Evolutionary conservation across 108 stramenopile genomes (phyloP).

Genomic region (Chaetoceros muelleri): DNA sequence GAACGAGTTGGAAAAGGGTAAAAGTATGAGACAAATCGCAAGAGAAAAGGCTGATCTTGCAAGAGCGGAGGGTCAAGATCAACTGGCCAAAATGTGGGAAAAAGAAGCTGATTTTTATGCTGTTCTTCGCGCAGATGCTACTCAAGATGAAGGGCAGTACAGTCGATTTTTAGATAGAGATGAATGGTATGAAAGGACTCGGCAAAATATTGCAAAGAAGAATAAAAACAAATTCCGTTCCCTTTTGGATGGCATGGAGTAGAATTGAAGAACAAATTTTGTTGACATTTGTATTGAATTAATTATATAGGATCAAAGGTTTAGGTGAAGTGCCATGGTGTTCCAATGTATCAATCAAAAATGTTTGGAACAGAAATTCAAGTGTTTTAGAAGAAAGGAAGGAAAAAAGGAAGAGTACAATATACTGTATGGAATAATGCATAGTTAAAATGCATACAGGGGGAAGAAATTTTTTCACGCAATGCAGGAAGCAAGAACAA

Average conservation of each 20-base stretch:
- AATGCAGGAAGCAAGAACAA: no score
- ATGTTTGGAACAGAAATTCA: no score
- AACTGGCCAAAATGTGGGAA: conserved; percentile 36
- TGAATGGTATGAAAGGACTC: conserved; percentile 84
- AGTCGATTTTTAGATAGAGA: conserved; percentile 76
- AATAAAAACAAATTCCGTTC: conserved; percentile 53
- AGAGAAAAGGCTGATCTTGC: conserved; percentile 47
- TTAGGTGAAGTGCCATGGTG: no score
- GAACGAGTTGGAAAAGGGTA: conserved; percentile 30
- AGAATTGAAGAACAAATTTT: no score
- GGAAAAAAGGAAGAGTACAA: no score
- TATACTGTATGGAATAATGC: no score
- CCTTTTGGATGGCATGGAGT: conserved; percentile 63
- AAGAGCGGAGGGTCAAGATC: conserved; percentile 42
- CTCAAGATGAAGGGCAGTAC: conserved; percentile 77
- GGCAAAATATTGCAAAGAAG: conserved; percentile 38
- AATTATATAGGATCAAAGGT: no score
- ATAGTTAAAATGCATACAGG: no score
- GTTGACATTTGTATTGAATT: no score
- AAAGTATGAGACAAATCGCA: conserved; percentile 54
- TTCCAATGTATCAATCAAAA: no score
- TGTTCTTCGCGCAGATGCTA: conserved; percentile 64
- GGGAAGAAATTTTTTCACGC: no score
- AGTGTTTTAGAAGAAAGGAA: no score
- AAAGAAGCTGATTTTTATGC: conserved; percentile 65